Base-by-base conservation (phyloP, 306 rosid species). In the Gastrolobium villosum region DNA sequence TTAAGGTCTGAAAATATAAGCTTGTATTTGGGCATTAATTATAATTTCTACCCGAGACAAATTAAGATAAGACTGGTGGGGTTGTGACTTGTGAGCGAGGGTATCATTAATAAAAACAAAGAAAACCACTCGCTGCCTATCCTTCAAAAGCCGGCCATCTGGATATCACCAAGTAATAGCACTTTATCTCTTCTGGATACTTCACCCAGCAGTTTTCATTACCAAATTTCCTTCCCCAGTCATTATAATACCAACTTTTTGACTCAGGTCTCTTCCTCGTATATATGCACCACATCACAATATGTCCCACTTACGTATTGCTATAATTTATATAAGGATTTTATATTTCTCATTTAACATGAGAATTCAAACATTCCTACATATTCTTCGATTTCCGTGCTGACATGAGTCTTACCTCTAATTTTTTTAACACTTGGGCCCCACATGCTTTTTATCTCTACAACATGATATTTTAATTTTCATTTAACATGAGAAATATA, bases 261-360 rank as follows among this genome's bases (percentile, higher is more conserved):
- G 15, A 35, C 70, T 61, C 6, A 44, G 80, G 4, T 10, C 66
- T 10, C 53, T 54, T 78, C 67, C 88, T 20, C 26, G 26, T 20
- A 20, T 20, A 81, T 85, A 54, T 79, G 15, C 54, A 28, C 39
- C 77, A 78, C 77, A 49, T 36, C 65, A 40, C 39, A 0, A 20
- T 20, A 4, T 35, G 55, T 4, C 85, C 75, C 82, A 63, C 79
- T 46, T 54, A 3, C 35, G 56, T 34, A 74, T 81, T 75, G 35
- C 13, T 15, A 20, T 46, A 20, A 5, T 10, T 8, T 6, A n/a
- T n/a, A n/a, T n/a, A n/a, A n/a, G n/a, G n/a, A n/a, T n/a, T n/a
- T n/a, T n/a, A n/a, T n/a, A n/a, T n/a, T n/a, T n/a, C n/a, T n/a
- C n/a, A n/a, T n/a, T n/a, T n/a, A n/a, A n/a, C n/a, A n/a, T n/a